phyloP scores from a whole-genome alignment of 2,329 filamentous ascomycete species.

The Fusarium sororula region DNA sequence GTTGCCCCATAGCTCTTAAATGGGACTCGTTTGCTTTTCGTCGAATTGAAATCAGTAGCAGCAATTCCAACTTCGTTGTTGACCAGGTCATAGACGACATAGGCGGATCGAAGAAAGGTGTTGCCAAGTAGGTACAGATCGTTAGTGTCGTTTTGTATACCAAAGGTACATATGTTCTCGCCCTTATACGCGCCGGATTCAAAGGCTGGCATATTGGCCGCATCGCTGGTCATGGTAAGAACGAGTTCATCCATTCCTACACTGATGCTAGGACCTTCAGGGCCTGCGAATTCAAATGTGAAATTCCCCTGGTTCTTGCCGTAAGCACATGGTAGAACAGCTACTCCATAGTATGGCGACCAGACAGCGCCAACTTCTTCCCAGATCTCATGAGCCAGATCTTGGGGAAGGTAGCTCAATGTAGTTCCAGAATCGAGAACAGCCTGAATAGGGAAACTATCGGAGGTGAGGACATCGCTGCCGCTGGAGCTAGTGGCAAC shows the following conservation, averaged over 20 bases:
- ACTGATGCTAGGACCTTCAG: slow-evolving; percentile 59
- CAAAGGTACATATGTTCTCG: slow-evolving; percentile 62
- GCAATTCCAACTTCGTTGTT: slow-evolving; percentile 67
- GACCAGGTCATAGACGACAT: slow-evolving; percentile 67
- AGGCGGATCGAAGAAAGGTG: slow-evolving; percentile 67
- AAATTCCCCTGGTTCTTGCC: slow-evolving; percentile 58
- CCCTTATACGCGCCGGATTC: slow-evolving; percentile 54
- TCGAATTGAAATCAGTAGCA: slow-evolving; percentile 64
- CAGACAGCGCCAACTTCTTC: slow-evolving; percentile 63
- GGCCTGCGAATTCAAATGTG: slow-evolving; percentile 62
- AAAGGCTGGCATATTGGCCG: slow-evolving; percentile 49
- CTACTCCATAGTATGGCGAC: slow-evolving; percentile 47
- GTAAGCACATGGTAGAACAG: slow-evolving; percentile 62
- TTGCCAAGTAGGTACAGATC: slow-evolving; percentile 62
- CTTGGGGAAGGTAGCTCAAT: slow-evolving; percentile 73
- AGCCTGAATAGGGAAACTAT: slow-evolving; percentile 61
- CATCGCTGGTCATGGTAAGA: slow-evolving; percentile 51
- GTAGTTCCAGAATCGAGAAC: slow-evolving; percentile 82
- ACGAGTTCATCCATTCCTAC: slow-evolving; percentile 66
- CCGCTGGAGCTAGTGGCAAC: slow-evolving; percentile 59
- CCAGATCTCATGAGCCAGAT: slow-evolving; percentile 64
- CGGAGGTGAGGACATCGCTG: slow-evolving; percentile 56
- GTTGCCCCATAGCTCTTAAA: slow-evolving; percentile 59
- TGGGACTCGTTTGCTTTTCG: slow-evolving; percentile 58
- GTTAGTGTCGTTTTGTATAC: slow-evolving; percentile 61